Evolutionary conservation across 768 basidiomycete species (phyloP).

Genomic region (Collybia mongolica): DNA sequence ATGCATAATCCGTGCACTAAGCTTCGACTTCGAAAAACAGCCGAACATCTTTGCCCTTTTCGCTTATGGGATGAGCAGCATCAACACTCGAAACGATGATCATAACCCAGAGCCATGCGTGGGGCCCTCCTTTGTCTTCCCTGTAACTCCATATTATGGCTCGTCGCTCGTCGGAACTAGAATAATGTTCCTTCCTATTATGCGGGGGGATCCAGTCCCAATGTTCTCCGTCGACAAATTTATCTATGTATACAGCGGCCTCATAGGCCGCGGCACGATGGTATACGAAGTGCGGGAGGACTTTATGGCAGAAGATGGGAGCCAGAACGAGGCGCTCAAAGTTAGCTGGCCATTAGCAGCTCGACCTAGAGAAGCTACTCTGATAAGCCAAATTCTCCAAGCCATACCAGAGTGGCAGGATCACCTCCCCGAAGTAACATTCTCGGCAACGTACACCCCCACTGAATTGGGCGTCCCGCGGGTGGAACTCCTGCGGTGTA

Average conservation of each 20-base stretch:
- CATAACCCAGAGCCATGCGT: conserved; percentile 5
- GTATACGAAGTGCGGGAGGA: conserved; percentile 9
- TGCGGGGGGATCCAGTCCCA: too few species aligned
- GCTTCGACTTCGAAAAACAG: conserved; percentile 17
- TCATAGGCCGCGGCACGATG: conserved; percentile 17
- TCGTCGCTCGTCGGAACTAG: background rate
- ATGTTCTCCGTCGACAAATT: background rate
- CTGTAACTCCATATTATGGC: background rate
- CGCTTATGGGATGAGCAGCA: conserved; percentile 6
- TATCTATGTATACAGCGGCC: conserved; percentile 7
- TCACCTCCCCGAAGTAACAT: conserved; percentile 14
- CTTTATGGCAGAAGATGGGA: background rate
- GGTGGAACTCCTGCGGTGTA: conserved; percentile 6
- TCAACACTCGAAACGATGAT: conserved; percentile 15
- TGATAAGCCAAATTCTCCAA: conserved; percentile 5
- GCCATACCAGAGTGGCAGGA: conserved; percentile 7
- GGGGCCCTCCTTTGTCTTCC: conserved; percentile 1
- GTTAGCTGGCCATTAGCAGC: conserved; percentile 11
- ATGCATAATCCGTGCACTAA: conserved; percentile 14
- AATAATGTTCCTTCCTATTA: background rate
- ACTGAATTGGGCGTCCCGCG: conserved; percentile 4
- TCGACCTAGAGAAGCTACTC: conserved; percentile 8
- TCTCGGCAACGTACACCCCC: conserved; percentile 2
- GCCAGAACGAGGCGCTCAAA: conserved; percentile 9
- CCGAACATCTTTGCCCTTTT: conserved; percentile 15